Evolutionary conservation across 768 basidiomycete species (phyloP).

Genomic region (Tephrocybe rancida): DNA sequence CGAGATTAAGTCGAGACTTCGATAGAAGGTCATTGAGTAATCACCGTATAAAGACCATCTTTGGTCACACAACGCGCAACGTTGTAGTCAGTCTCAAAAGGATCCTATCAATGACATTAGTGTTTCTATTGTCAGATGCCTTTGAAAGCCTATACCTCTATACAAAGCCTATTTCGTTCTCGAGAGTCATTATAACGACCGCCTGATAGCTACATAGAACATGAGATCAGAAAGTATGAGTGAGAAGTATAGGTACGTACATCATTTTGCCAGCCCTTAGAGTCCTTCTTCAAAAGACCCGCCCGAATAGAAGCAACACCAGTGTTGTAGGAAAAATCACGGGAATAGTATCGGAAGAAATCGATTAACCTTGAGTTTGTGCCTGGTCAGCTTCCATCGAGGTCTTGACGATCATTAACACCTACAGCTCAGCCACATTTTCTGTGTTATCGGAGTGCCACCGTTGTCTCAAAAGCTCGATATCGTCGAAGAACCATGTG

Average conservation of each 20-base stretch:
- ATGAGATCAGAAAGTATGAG: conserved; percentile 8
- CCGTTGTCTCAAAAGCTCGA: conserved; percentile 85
- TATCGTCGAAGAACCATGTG: conserved; percentile 98
- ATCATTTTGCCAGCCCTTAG: conserved; percentile 94
- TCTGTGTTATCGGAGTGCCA: conserved; percentile 96
- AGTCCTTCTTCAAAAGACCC: conserved; percentile 87
- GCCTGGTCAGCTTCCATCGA: conserved; percentile 1
- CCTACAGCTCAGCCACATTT: conserved; percentile 89
- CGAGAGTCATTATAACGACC: conserved; percentile 68
- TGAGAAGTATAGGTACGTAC: conserved; percentile 44
- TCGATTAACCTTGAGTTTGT: conserved; percentile 75
- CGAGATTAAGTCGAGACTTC: conserved; percentile 11
- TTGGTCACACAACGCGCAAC: conserved; percentile 96
- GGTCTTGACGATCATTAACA: conserved; percentile 13
- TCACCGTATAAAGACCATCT: conserved; percentile 92
- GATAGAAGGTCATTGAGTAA: conserved; percentile 21
- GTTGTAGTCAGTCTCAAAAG: conserved; percentile 96
- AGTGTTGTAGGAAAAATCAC: conserved; percentile 90
- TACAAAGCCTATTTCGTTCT: conserved; percentile 93
- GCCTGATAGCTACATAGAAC: conserved; percentile 42
- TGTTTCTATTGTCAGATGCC: background rate
- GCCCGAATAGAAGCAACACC: conserved; percentile 91
- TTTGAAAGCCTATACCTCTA: conserved; percentile 64
- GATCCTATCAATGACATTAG: conserved; percentile 66
- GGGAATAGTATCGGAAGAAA: conserved; percentile 95